Base-by-base conservation (phyloP, 208 protist species). In the Leishmania mexicana region DNA sequence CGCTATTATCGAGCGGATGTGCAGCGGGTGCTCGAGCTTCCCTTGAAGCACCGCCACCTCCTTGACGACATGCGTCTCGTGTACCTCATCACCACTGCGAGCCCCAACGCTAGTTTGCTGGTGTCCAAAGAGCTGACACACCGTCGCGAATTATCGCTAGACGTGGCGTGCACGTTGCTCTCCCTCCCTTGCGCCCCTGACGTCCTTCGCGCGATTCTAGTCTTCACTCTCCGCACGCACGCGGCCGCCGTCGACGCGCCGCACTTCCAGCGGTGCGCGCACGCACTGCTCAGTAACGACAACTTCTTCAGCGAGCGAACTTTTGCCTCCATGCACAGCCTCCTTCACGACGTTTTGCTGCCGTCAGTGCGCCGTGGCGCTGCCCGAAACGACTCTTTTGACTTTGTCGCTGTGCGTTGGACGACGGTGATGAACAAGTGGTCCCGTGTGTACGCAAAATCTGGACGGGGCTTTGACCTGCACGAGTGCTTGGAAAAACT, bases 351-450 rank as follows among this genome's bases (percentile, higher is more conserved):
- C 35, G 77, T 87, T 4, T 68, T 95, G 40, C 54, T 92, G 62
- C 83, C 72, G 28, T 64, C 81, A 31, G 24, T 81, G 53, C 70
- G 70, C 11, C 13, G 31, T 28, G 28, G 11, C 38, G 64, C 74
- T 75, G 53, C 78, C 28, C 76, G 79, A 3, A 60, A 38, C 42
- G 53, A 31, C n/a, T 62, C 68, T 42, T 92, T 91, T 72, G 90
- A 95, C 78, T 88, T 86, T 75, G 68, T 89, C 57, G 86, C 88
- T 1, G 82, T 95, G 72, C 88, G 87, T 15, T 97, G 94, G 94
- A 92, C 89, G 28, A 88, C 90, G 64, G 76, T 96, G 79, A 82
- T 96, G 81, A 95, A 94, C 72, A 93, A 91, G 83, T 88, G 93
- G 85, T 86, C 89, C 19, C 88, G 94, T 31, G 88, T 95, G 80